Percentiles rank a stretch among this genome's conserved stretches.
These are phyloP conservation scores for Borovskyia barvae DNA, from an alignment of 208 protist genomes.

Conservation along the genomic window DNA sequence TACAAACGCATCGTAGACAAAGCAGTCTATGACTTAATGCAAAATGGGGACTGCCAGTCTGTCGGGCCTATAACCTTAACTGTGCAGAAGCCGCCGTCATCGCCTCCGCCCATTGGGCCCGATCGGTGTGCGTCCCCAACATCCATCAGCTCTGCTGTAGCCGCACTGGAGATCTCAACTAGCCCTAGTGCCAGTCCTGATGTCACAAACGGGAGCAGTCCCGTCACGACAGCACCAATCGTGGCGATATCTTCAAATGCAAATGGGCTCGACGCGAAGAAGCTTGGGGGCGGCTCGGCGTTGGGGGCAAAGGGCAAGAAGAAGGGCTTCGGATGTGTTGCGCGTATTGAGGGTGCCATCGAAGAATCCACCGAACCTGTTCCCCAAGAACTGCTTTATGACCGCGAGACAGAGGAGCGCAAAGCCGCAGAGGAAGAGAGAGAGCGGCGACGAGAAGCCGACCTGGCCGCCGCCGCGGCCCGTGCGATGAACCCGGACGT, in stretches of 20 bases:
- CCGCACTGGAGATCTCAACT: constrained; percentile 8
- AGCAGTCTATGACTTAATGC: constrained; percentile 47
- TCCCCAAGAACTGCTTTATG: constrained; percentile 51
- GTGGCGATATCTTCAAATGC: constrained; percentile 32
- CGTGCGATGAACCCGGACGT: constrained; percentile 21
- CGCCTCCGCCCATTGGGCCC: background rate
- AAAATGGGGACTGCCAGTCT: constrained; percentile 10
- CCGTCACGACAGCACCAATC: constrained; percentile 24
- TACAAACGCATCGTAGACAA: constrained; percentile 78
- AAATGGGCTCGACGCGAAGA: constrained; percentile 5
- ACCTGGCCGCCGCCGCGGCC: constrained; percentile 22
- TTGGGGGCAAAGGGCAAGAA: constrained; percentile 32
- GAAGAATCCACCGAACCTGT: constrained; percentile 56
- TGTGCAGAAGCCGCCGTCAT: constrained; percentile 1
- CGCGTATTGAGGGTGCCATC: constrained; percentile 41
- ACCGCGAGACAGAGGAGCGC: constrained; percentile 30
- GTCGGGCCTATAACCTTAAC: constrained; percentile 1
- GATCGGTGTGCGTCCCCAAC: background rate
- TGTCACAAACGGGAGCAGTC: constrained; percentile 24
- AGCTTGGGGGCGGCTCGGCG: constrained; percentile 17
- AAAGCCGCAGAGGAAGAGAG: constrained; percentile 29
- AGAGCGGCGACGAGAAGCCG: constrained; percentile 24
- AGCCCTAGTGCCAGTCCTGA: constrained; percentile 1
- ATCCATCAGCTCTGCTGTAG: background rate
- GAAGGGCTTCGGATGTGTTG: constrained; percentile 53